Conservation (phyloP, 1,284 basidiomycete genomes). For the Cerioporus squamosus region DNA sequence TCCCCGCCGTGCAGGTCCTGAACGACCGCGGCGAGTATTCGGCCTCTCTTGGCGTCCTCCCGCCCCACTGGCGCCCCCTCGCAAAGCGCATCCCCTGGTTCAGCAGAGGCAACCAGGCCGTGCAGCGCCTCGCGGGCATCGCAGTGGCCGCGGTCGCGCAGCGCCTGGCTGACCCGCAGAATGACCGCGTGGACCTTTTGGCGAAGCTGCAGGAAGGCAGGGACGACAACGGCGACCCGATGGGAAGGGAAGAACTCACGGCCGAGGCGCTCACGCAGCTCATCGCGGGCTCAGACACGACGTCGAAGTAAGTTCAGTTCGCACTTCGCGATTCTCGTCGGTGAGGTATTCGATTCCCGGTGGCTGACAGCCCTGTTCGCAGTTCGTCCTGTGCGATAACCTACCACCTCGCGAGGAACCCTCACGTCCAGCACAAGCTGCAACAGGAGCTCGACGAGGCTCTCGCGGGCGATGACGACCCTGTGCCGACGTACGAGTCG, state of each 20-base stretch:
- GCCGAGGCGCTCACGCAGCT: conserved; percentile 88
- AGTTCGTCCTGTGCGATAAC: conserved; percentile 87
- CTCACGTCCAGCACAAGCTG: conserved; percentile 68
- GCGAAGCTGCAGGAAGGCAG: conserved; percentile 79
- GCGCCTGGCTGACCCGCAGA: conserved; percentile 60
- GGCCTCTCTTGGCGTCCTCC: conserved; percentile 83
- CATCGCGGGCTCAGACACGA: conserved; percentile 86
- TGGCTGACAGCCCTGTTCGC: background rate
- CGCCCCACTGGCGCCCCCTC: conserved; percentile 71
- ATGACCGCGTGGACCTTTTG: conserved; percentile 78
- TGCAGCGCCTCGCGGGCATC: conserved; percentile 78
- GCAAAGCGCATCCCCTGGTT: conserved; percentile 77
- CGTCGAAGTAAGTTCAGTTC: conserved; percentile 66
- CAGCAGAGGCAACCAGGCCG: conserved; percentile 67
- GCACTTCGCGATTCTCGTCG: background rate
- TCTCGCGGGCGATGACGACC: conserved; percentile 61
- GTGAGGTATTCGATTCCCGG: no score
- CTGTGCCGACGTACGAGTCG: conserved; percentile 57
- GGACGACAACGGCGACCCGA: conserved; percentile 79
- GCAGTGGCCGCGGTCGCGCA: conserved; percentile 84
- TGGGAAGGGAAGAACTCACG: conserved; percentile 83
- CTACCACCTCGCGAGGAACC: conserved; percentile 79
- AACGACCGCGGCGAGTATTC: conserved; percentile 91
- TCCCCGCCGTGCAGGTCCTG: conserved; percentile 86
- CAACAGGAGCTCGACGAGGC: conserved; percentile 83